phyloP scores from a whole-genome alignment of 2,329 filamentous ascomycete genomes.

The Fonsecaea monophora region DNA sequence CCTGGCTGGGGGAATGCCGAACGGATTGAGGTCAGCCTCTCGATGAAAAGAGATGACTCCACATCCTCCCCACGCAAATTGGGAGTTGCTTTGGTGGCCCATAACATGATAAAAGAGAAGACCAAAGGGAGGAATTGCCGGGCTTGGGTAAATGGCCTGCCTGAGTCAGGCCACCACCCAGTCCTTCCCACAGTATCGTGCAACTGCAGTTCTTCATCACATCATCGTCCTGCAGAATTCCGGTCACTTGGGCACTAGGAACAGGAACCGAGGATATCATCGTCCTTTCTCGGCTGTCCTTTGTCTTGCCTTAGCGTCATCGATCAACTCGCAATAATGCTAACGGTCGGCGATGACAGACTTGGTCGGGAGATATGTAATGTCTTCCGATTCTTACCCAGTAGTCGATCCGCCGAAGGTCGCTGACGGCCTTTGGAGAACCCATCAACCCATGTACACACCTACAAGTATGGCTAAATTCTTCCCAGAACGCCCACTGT shows the following conservation, averaged over 20 bases:
- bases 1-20: not conserved
- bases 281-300: not conserved
- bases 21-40: not conserved
- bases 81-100: constrained; percentile 2
- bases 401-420: too few relatives aligned
- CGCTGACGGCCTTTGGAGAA: too few relatives aligned
- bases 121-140: not conserved
- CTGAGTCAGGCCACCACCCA: constrained; percentile 8
- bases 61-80: constrained; percentile 2
- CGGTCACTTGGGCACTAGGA: not conserved
- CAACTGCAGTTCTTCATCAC: constrained; percentile 4
- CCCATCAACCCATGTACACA: too few relatives aligned
- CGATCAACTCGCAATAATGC: not conserved
- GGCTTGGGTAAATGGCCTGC: not conserved
- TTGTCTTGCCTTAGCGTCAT: not conserved
- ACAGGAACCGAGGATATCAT: not conserved
- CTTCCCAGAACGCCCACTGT: not conserved
- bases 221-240: constrained; percentile 13
- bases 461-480: too few relatives aligned
- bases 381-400: constrained; percentile 5
- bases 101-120: not conserved
- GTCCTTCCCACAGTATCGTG: not conserved
- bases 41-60: not conserved
- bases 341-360: not conserved
- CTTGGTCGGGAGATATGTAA: not conserved